Percentiles rank a stretch among this genome's conserved stretches.
These are phyloP conservation scores for Hypomontagnella monticulosa DNA, from an alignment of 495 filamentous ascomycete genomes.

Conservation along the genomic window DNA sequence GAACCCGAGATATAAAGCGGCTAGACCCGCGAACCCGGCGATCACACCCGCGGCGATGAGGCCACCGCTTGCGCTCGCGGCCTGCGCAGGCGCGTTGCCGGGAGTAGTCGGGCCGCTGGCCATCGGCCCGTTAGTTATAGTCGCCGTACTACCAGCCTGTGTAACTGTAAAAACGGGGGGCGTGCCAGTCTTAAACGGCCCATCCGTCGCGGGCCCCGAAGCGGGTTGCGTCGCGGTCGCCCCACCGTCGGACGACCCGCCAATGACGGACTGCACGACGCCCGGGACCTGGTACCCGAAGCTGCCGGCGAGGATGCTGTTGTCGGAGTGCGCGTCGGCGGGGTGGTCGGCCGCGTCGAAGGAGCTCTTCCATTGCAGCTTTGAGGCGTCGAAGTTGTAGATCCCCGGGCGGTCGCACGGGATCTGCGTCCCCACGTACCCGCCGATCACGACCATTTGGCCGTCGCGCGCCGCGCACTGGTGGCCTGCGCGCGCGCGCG, in stretches of 20 bases:
- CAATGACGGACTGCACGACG: conserved; percentile 68
- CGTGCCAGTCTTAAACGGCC: conserved; percentile 74
- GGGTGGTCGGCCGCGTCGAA: conserved; percentile 64
- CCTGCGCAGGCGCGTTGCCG: conserved; percentile 4
- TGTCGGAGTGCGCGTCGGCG: conserved; percentile 50
- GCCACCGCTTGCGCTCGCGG: conserved; percentile 57
- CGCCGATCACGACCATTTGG: conserved; percentile 77
- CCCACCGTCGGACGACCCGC: conserved; percentile 67
- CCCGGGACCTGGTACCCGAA: conserved; percentile 72
- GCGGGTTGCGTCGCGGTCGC: conserved; percentile 74
- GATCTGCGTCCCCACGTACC: conserved; percentile 69
- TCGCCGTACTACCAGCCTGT: conserved; percentile 64
- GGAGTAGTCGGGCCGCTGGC: conserved; percentile 23
- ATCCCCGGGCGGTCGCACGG: conserved; percentile 75
- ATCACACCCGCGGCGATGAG: conserved; percentile 72
- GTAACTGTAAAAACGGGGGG: conserved; percentile 72
- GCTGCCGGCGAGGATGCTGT: conserved; percentile 63
- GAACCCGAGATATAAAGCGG: conserved; percentile 72
- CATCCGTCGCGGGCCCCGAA: conserved; percentile 66
- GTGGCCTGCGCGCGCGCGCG: conserved; percentile 72
- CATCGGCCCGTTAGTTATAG: conserved; percentile 52
- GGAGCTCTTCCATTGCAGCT: conserved; percentile 66
- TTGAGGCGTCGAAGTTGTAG: conserved; percentile 73
- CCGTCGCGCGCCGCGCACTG: conserved; percentile 73
- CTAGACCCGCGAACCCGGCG: conserved; percentile 66